Evolutionary conservation across 2,329 filamentous ascomycete genomes (phyloP).

Genomic region (Neophaeococcomyces aloes): DNA sequence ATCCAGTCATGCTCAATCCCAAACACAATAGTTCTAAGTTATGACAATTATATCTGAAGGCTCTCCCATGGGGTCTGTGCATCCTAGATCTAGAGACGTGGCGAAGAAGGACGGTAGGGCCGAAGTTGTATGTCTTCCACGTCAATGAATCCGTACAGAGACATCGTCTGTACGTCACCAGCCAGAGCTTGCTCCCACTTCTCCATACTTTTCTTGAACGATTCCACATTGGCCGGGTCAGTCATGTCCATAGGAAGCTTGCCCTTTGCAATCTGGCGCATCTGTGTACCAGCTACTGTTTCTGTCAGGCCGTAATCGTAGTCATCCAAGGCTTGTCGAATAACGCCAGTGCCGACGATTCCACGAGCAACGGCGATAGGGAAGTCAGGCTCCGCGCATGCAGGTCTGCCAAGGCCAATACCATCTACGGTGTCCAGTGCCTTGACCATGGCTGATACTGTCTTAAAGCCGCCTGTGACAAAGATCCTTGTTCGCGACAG

Average conservation of each 20-base stretch:
- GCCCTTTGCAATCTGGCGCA: slow-evolving; percentile 43
- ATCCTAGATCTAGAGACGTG: too few species aligned
- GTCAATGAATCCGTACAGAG: slow-evolving; percentile 38
- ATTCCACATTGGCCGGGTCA: slow-evolving; percentile 36
- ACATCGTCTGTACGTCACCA: slow-evolving; percentile 28
- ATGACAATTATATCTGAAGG: too few species aligned
- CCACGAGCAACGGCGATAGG: slow-evolving; percentile 22
- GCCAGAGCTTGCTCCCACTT: slow-evolving; percentile 37
- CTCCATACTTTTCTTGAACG: slow-evolving; percentile 40
- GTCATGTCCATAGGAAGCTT: slow-evolving; percentile 44
- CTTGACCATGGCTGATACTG: slow-evolving; percentile 45
- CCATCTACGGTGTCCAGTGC: slow-evolving; percentile 49
- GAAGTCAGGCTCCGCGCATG: slow-evolving; percentile 39
- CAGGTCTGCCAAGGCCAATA: slow-evolving; percentile 46
- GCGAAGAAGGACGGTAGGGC: too few species aligned
- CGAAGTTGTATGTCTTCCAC: too few species aligned
- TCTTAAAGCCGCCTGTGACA: slow-evolving; percentile 49
- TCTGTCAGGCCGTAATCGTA: slow-evolving; percentile 42
- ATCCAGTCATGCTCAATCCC: too few species aligned
- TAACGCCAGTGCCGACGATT: slow-evolving; percentile 36
- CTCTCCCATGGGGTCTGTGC: too few species aligned
- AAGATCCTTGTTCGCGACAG: slow-evolving; percentile 46
- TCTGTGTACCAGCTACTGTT: slow-evolving; percentile 41
- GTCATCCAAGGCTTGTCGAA: slow-evolving; percentile 38
- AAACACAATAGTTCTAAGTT: too few species aligned